These are phyloP conservation scores for Pseudogymnoascus pannorum DNA, from an alignment of 2,329 filamentous ascomycete species.

Conservation along the genomic window DNA sequence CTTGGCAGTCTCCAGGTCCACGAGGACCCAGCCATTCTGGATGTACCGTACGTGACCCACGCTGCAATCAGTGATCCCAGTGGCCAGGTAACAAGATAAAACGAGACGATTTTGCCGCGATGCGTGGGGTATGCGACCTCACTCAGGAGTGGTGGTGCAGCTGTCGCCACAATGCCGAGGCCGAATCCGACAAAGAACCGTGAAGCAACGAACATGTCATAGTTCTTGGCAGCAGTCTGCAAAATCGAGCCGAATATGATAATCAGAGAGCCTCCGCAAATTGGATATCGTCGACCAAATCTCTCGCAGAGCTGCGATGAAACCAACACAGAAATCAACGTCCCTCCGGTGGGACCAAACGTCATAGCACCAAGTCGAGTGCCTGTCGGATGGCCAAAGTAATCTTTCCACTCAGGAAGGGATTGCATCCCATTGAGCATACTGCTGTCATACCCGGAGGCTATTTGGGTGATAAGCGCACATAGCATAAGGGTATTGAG, in stretches of 20 bases:
- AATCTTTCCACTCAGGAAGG: constrained; percentile 12
- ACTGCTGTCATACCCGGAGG: constrained; percentile 28
- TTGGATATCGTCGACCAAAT: constrained; percentile 25
- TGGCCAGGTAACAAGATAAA: constrained; percentile 15
- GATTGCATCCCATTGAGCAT: constrained; percentile 17
- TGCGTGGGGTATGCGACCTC: constrained; percentile 16
- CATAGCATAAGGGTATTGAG: constrained; percentile 30
- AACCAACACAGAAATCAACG: constrained; percentile 26
- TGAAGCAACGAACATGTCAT: constrained; percentile 17
- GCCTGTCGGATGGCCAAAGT: constrained; percentile 33
- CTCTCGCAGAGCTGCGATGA: constrained; percentile 25
- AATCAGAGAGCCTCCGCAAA: constrained; percentile 23
- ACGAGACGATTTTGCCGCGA: constrained; percentile 10
- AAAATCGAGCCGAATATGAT: constrained; percentile 27
- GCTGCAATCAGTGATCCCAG: constrained; percentile 19
- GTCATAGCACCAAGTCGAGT: constrained; percentile 34
- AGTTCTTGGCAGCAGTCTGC: constrained; percentile 22
- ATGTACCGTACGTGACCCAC: constrained; percentile 19
- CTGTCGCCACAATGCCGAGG: constrained; percentile 14
- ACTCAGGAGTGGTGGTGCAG: constrained; percentile 15
- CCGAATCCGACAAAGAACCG: constrained; percentile 19
- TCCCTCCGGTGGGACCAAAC: constrained; percentile 33
- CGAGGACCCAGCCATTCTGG: constrained; percentile 13
- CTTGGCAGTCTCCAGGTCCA: constrained; percentile 39
- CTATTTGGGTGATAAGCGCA: constrained; percentile 28